Percentiles rank a stretch among this genome's conserved stretches.
These are phyloP conservation scores for Terfezia boudieri DNA, from an alignment of 495 filamentous ascomycete species.

Conservation along the genomic window DNA sequence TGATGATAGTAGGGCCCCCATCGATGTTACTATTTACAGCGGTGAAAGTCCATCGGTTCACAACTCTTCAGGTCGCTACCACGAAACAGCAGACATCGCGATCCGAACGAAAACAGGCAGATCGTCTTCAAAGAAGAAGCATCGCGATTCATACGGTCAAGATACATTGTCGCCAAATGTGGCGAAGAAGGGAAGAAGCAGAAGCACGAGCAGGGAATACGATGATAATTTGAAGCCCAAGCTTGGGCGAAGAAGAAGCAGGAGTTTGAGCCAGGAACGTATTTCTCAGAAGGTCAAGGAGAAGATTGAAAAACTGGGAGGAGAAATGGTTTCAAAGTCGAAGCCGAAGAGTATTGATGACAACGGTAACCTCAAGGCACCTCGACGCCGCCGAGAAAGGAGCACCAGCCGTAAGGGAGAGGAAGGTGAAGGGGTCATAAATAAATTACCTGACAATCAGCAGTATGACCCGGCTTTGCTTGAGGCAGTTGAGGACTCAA, in stretches of 20 bases:
- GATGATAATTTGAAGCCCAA: slow-evolving; percentile 23
- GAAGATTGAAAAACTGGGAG: slow-evolving; percentile 38
- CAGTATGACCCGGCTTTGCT: slow-evolving; percentile 75
- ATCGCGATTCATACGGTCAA: slow-evolving; percentile 5
- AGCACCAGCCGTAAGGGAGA: slow-evolving; percentile 30
- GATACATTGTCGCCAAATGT: background rate
- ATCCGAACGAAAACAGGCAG: slow-evolving; percentile 1
- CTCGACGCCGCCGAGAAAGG: slow-evolving; percentile 32
- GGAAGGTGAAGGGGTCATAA: background rate
- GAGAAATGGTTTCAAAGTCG: slow-evolving; percentile 22
- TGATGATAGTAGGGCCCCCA: background rate
- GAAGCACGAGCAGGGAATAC: slow-evolving; percentile 26
- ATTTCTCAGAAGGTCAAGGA: slow-evolving; percentile 39
- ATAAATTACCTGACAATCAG: background rate
- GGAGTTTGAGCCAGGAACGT: slow-evolving; percentile 52
- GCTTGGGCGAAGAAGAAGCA: slow-evolving; percentile 30
- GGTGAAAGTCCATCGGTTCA: background rate
- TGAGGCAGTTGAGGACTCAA: slow-evolving; percentile 88
- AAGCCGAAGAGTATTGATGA: slow-evolving; percentile 14
- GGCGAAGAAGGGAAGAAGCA: slow-evolving; percentile 9
- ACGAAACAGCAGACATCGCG: background rate
- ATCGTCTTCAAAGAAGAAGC: slow-evolving; percentile 10
- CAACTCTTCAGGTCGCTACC: background rate
- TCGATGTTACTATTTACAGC: background rate
- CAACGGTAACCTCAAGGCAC: slow-evolving; percentile 12